phyloP scores from a whole-genome alignment of 2,329 filamentous ascomycete genomes.

The Colletotrichum godetiae region DNA sequence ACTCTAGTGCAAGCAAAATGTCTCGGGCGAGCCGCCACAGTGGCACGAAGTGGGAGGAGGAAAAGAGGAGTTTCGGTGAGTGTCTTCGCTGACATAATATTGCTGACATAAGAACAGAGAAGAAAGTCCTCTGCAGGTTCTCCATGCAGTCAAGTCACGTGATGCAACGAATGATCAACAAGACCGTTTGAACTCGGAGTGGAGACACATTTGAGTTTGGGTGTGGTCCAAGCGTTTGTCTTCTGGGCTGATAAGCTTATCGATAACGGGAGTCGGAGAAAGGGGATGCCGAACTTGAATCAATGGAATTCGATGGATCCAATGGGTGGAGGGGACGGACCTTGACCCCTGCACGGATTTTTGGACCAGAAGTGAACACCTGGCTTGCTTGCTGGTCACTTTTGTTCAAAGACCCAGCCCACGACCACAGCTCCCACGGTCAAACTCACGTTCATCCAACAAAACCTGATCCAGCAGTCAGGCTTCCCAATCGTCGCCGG shows the following conservation, averaged over 20 bases:
- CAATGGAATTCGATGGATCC: background rate
- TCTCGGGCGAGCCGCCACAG: constrained; percentile 31
- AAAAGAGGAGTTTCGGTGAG: background rate
- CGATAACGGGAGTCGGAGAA: constrained; percentile 36
- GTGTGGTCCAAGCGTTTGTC: constrained; percentile 16
- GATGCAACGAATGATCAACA: background rate
- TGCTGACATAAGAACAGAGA: background rate
- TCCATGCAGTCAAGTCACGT: background rate
- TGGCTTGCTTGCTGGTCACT: constrained; percentile 36
- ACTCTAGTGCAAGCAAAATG: constrained; percentile 29
- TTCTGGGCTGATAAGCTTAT: constrained; percentile 1
- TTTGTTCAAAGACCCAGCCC: constrained; percentile 27
- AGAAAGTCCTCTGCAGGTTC: no score
- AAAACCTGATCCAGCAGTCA: background rate
- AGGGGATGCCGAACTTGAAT: constrained; percentile 18
- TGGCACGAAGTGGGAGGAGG: background rate
- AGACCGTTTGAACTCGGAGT: background rate
- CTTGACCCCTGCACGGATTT: constrained; percentile 31
- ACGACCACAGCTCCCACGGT: constrained; percentile 17
- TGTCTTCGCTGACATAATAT: background rate
- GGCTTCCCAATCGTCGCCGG: constrained; percentile 13
- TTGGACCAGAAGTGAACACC: constrained; percentile 37
- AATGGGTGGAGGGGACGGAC: background rate
- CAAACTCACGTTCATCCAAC: constrained; percentile 10
- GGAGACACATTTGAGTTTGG: background rate